A percentile compares a stretch with the other conserved stretches of the same genome.
These are phyloP conservation scores for Aspergillus brasiliensis DNA, from an alignment of 2,329 filamentous ascomycete species.

Conservation along the genomic window DNA sequence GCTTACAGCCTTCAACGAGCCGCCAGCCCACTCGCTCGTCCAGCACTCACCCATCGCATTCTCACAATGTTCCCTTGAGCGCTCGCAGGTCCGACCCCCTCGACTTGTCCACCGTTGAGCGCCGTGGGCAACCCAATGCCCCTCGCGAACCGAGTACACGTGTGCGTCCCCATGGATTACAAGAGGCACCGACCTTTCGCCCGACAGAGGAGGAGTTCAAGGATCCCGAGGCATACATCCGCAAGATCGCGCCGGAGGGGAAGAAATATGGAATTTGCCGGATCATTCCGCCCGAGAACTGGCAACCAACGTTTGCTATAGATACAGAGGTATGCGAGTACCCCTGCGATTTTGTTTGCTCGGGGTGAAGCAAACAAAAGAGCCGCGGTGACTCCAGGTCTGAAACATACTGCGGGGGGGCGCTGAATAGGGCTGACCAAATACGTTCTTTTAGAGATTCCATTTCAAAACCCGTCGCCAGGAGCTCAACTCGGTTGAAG, in stretches of 20 bases:
- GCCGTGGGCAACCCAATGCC: conserved; percentile 78
- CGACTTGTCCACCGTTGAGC: conserved; percentile 87
- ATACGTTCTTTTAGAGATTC: conserved; percentile 68
- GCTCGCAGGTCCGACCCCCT: conserved; percentile 68
- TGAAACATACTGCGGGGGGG: neutral
- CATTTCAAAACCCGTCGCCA: conserved; percentile 96
- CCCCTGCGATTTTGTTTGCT: neutral
- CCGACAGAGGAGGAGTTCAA: conserved; percentile 93
- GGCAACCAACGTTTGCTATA: conserved; percentile 94
- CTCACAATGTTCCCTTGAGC: conserved; percentile 61
- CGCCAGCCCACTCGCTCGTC: conserved; percentile 43
- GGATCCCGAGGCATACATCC: conserved; percentile 90
- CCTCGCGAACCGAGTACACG: conserved; percentile 75
- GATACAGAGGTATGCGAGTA: conserved; percentile 78
- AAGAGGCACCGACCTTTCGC: conserved; percentile 86
- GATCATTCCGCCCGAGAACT: conserved; percentile 88
- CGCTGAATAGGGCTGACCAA: conserved; percentile 29
- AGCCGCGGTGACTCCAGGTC: neutral
- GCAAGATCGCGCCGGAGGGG: conserved; percentile 85
- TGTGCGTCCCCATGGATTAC: conserved; percentile 77
- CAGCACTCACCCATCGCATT: conserved; percentile 47
- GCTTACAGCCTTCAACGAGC: conserved; percentile 35
- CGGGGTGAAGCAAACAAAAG: neutral
- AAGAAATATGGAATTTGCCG: conserved; percentile 90
- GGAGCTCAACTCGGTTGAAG: conserved; percentile 96